A percentile compares a stretch with the other conserved stretches of the same genome.
phyloP scores from a whole-genome alignment of 2,329 filamentous ascomycete species.

The Cordyceps javanica region DNA sequence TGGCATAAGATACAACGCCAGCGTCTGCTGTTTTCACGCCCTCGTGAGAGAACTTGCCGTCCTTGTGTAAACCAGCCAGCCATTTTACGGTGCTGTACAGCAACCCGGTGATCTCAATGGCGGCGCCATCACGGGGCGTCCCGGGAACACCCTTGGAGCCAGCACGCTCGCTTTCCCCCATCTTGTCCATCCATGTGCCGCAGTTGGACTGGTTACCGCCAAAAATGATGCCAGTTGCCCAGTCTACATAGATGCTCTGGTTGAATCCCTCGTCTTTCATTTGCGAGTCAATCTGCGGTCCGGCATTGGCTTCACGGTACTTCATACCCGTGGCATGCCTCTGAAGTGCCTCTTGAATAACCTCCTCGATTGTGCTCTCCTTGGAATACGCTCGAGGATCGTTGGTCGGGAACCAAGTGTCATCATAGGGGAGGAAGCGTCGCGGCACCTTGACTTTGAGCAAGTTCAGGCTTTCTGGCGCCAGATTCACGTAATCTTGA shows the following conservation, averaged over 20 bases:
- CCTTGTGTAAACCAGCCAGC: conserved; percentile 61
- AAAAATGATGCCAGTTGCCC: conserved; percentile 82
- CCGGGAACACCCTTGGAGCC: conserved; percentile 90
- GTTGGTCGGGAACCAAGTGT: conserved; percentile 82
- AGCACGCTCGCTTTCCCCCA: conserved; percentile 93
- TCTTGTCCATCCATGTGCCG: conserved; percentile 99
- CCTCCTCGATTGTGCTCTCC: conserved; percentile 75
- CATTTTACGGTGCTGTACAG: conserved; percentile 84
- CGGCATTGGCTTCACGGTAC: conserved; percentile 92
- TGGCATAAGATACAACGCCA: conserved; percentile 57
- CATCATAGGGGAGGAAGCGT: conserved; percentile 90
- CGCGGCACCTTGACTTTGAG: conserved; percentile 72
- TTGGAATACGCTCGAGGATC: conserved; percentile 81
- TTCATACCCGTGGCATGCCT: conserved; percentile 85
- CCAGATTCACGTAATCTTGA: conserved; percentile 83
- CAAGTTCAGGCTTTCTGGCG: conserved; percentile 67
- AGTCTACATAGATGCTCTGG: conserved; percentile 85
- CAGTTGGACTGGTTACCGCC: conserved; percentile 94
- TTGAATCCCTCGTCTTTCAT: conserved; percentile 93
- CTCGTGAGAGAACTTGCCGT: conserved; percentile 65
- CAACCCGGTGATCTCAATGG: conserved; percentile 90
- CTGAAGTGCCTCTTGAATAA: conserved; percentile 90
- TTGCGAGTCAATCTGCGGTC: conserved; percentile 78
- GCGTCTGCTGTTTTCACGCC: conserved; percentile 63
- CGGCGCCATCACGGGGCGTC: conserved; percentile 93